Conservation (phyloP, 2,329 filamentous ascomycete species). For the Fusarium virguliforme region DNA sequence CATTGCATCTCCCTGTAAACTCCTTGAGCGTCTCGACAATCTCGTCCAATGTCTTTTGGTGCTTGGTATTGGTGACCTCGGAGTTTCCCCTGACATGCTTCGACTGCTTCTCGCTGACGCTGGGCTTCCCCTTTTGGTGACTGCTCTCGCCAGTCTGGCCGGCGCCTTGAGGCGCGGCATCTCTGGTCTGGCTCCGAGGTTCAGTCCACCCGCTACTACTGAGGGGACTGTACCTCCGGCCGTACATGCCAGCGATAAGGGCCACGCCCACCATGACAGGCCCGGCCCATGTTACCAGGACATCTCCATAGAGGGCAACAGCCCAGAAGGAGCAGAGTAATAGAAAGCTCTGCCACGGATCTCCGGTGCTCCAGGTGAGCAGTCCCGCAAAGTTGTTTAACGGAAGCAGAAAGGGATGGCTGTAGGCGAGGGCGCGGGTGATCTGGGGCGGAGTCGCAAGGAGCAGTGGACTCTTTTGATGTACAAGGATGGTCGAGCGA, state of each 20-base stretch:
- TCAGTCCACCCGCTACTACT: constrained; percentile 85
- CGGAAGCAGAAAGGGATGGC: constrained; percentile 92
- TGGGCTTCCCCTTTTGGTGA: constrained; percentile 50
- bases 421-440: constrained; percentile 94
- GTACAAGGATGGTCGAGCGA: constrained; percentile 92
- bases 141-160: constrained; percentile 38
- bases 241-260: constrained; percentile 94
- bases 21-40: constrained; percentile 94
- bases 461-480: constrained; percentile 94
- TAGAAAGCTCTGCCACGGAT: constrained; percentile 98
- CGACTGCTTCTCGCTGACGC: constrained; percentile 49
- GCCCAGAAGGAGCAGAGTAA: constrained; percentile 90
- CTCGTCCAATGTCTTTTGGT: constrained; percentile 96
- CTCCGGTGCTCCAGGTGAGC: constrained; percentile 92
- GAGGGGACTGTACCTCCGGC: constrained; percentile 88
- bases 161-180: constrained; percentile 42
- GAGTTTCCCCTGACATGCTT: constrained; percentile 65
- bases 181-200: constrained; percentile 58
- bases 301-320: constrained; percentile 86
- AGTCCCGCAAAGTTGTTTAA: constrained; percentile 89
- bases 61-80: constrained; percentile 77
- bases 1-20: constrained; percentile 92
- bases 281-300: constrained; percentile 84
- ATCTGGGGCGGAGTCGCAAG: constrained; percentile 95
- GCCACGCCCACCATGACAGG: constrained; percentile 85